Conservation (phyloP, 768 basidiomycete species). For the Suillus weaverae region DNA sequence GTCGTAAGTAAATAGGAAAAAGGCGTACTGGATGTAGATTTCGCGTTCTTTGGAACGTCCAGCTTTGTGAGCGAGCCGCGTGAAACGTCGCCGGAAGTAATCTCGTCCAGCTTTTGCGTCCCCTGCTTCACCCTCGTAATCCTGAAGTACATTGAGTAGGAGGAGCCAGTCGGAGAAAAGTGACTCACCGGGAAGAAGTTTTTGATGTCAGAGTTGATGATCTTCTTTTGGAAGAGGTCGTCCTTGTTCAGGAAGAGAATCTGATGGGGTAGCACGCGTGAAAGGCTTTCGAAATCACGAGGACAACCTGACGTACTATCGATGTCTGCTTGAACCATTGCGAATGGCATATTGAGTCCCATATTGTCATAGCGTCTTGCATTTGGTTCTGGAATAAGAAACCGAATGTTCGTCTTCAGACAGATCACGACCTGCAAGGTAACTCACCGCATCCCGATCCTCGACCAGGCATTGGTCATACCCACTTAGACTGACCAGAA, state of each 20-base stretch:
- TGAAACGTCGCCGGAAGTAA: slow-evolving; percentile 88
- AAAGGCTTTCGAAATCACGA: not conserved
- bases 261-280: slow-evolving; percentile 36
- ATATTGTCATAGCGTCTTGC: slow-evolving; percentile 98
- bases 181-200: slow-evolving; percentile 79
- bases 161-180: not conserved
- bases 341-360: slow-evolving; percentile 97
- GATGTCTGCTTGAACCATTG: slow-evolving; percentile 97
- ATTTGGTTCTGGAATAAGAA: slow-evolving; percentile 77
- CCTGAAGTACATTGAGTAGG: slow-evolving; percentile 43
- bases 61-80: slow-evolving; percentile 78
- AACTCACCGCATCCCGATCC: slow-evolving; percentile 82
- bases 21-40: slow-evolving; percentile 90
- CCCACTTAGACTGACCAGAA: slow-evolving; percentile 87
- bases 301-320: slow-evolving; percentile 55
- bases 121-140: slow-evolving; percentile 78
- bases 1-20: slow-evolving; percentile 12
- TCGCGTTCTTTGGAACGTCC: slow-evolving; percentile 85
- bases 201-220: slow-evolving; percentile 78
- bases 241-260: slow-evolving; percentile 96
- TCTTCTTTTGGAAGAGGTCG: slow-evolving; percentile 87
- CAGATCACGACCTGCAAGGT: slow-evolving; percentile 5
- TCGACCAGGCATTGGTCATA: slow-evolving; percentile 95
- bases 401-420: not conserved
- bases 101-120: slow-evolving; percentile 78